These are phyloP conservation scores for Pisolithus orientalis DNA, from an alignment of 768 basidiomycete genomes.

Conservation along the genomic window DNA sequence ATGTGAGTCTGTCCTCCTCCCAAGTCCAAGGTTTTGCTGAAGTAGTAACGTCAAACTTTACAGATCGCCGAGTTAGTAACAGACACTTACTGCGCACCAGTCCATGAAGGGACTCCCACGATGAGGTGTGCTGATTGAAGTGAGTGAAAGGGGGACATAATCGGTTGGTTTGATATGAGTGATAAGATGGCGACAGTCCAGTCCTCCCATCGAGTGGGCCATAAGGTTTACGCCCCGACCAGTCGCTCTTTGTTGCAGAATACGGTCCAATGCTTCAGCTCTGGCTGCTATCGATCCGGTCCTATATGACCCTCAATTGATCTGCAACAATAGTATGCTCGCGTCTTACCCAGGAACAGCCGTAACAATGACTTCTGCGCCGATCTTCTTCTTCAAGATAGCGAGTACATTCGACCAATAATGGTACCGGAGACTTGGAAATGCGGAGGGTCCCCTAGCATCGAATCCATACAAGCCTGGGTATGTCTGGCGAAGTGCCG, in stretches of 20 bases:
- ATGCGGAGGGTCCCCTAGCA: slow-evolving; percentile 73
- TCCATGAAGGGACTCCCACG: slow-evolving; percentile 98
- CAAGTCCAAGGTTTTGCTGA: slow-evolving; percentile 89
- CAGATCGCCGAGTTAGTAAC: slow-evolving; percentile 3
- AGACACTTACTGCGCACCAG: slow-evolving; percentile 78
- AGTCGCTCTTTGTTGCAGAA: slow-evolving; percentile 56
- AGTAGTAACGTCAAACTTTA: slow-evolving; percentile 9
- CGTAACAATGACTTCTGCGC: slow-evolving; percentile 94
- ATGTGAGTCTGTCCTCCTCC: slow-evolving; percentile 40
- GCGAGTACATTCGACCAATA: slow-evolving; percentile 91
- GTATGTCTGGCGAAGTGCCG: background rate
- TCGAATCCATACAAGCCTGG: slow-evolving; percentile 94
- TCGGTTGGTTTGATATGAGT: slow-evolving; percentile 74
- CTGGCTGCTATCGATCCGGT: slow-evolving; percentile 87
- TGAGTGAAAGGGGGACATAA: slow-evolving; percentile 84
- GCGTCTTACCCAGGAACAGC: slow-evolving; percentile 79
- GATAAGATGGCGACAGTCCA: slow-evolving; percentile 92
- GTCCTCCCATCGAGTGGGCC: slow-evolving; percentile 96
- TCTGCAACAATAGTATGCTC: background rate
- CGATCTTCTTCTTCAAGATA: slow-evolving; percentile 71
- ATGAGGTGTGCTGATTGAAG: slow-evolving; percentile 89
- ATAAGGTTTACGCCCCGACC: slow-evolving; percentile 88
- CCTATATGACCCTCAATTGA: slow-evolving; percentile 31
- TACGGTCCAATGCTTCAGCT: slow-evolving; percentile 66
- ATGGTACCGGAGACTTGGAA: slow-evolving; percentile 80